phyloP scores from a whole-genome alignment of 2,329 filamentous ascomycete genomes.

The Colletotrichum orchidophilum region DNA sequence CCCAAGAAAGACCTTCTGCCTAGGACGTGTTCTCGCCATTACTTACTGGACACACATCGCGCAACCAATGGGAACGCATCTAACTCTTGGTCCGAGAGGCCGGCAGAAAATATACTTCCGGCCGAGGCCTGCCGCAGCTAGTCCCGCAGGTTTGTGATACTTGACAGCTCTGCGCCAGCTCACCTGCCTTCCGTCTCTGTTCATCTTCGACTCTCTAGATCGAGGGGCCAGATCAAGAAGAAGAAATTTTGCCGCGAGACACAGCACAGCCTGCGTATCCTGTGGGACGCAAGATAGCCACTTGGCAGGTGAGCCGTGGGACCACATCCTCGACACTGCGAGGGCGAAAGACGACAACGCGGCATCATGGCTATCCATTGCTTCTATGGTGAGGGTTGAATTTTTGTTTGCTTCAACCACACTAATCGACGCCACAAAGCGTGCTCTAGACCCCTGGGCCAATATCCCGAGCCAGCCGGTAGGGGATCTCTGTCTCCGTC shows the following conservation, averaged over 20 bases:
- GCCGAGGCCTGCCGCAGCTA: slow-evolving; percentile 8
- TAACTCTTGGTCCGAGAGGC: background rate
- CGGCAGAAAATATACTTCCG: background rate
- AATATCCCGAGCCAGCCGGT: background rate
- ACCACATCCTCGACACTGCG: background rate
- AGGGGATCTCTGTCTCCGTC: background rate
- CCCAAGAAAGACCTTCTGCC: background rate
- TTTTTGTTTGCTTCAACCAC: background rate
- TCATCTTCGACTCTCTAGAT: background rate
- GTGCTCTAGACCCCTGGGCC: background rate
- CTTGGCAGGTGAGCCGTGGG: background rate
- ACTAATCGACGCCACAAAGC: background rate
- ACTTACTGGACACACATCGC: background rate
- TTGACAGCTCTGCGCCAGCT: slow-evolving; percentile 14
- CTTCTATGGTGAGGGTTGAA: background rate
- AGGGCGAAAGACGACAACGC: background rate
- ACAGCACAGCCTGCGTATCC: background rate
- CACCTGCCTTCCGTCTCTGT: background rate
- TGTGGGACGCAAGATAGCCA: background rate
- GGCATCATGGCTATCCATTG: background rate
- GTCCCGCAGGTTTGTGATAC: slow-evolving; percentile 8
- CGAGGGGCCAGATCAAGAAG: background rate
- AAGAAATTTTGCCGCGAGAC: background rate
- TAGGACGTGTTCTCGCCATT: background rate
- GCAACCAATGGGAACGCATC: background rate